Evolutionary conservation across 352 stramenopile genomes (phyloP).

Genomic region (Phytophthora sp.): DNA sequence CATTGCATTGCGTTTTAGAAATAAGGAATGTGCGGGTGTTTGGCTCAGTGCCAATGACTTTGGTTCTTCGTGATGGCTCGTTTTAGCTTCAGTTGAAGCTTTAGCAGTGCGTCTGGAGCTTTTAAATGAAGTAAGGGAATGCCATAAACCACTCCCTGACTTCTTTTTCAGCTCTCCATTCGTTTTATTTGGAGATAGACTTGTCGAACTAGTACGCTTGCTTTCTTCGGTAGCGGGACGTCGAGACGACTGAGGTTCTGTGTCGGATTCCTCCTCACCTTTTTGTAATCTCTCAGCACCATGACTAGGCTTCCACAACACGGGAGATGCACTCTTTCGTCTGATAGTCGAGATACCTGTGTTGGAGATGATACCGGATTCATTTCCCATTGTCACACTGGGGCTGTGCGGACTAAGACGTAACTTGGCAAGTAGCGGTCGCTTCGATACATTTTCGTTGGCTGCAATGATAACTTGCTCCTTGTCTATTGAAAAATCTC

Average conservation of each 20-base stretch:
- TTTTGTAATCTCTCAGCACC: neutral
- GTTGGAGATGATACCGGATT: neutral
- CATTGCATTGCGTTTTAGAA: conserved; percentile 40
- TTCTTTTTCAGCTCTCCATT: conserved; percentile 29
- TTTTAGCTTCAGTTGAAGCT: conserved; percentile 24
- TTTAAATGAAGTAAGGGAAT: conserved; percentile 47
- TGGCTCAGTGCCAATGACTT: conserved; percentile 3
- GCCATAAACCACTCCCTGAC: conserved; percentile 34
- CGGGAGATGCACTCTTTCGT: conserved; percentile 11
- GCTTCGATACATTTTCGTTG: conserved; percentile 32
- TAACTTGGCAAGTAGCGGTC: conserved; percentile 59
- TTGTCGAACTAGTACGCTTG: conserved; percentile 6
- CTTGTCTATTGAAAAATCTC: neutral
- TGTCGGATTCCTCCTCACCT: neutral
- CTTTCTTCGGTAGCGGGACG: conserved; percentile 13
- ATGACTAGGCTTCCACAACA: conserved; percentile 4
- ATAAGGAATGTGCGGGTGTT: conserved; percentile 19
- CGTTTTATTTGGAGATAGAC: conserved; percentile 4
- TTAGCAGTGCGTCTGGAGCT: conserved; percentile 37
- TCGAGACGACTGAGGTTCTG: neutral
- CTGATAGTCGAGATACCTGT: neutral
- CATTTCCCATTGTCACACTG: conserved; percentile 21
- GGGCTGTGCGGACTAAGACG: conserved; percentile 58
- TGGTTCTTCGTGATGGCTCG: neutral
- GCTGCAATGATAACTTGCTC: conserved; percentile 1